Percentiles rank a stretch among this genome's conserved stretches.
Conservation (phyloP, 371 early-diverging fungal genomes). For the Rhizopus stolonifer region DNA sequence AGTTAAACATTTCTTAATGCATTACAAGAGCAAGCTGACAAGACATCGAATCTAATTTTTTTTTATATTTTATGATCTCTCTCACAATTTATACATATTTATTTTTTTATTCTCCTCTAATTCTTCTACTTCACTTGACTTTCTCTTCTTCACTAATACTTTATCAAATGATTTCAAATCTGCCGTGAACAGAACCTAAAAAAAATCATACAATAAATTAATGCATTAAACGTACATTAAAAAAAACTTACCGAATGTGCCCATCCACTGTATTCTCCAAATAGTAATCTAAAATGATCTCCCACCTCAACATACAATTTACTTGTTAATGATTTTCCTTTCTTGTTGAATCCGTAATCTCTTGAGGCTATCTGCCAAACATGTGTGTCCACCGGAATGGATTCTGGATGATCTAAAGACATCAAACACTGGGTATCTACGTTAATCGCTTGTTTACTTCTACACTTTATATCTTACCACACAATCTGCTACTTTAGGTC, state of each 20-base stretch:
- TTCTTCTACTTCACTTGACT: neutral
- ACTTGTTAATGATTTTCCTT: constrained; percentile 64
- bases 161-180: constrained; percentile 44
- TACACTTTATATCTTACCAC: constrained; percentile 52
- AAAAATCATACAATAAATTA: too few relatives aligned
- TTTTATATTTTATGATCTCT: neutral
- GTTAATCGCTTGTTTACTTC: neutral
- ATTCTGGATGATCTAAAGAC: constrained; percentile 75
- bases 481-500: constrained; percentile 98
- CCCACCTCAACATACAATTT: constrained; percentile 72
- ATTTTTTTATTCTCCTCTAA: neutral
- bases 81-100: neutral
- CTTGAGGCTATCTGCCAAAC: constrained; percentile 85
- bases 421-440: constrained; percentile 61
- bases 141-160: constrained; percentile 1
- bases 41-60: constrained; percentile 4
- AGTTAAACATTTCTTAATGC: constrained; percentile 23
- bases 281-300: constrained; percentile 71
- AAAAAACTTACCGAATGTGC: constrained; percentile 75
- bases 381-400: constrained; percentile 96
- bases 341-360: constrained; percentile 69
- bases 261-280: constrained; percentile 91
- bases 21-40: constrained; percentile 22
- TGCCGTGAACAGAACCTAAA: constrained; percentile 53
- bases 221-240: neutral